Evolutionary conservation across 352 stramenopile species (phyloP).

Genomic region (Phytophthora vignae): DNA sequence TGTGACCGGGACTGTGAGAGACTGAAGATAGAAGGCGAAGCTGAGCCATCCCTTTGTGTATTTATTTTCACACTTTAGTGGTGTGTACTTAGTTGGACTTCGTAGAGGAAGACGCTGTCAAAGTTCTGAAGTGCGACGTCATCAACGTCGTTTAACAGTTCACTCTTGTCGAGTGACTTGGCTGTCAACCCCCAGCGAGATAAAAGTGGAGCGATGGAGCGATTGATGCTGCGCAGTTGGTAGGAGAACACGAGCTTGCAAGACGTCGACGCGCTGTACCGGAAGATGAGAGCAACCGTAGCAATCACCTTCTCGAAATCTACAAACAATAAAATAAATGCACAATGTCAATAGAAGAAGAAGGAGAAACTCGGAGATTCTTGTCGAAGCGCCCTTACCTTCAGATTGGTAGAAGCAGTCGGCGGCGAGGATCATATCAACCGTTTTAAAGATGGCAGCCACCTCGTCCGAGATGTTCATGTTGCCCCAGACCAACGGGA

Average conservation of each 20-base stretch:
- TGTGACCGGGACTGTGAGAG: conserved; percentile 42
- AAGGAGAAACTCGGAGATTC: background rate
- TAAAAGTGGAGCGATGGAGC: conserved; percentile 63
- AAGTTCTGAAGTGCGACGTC: conserved; percentile 22
- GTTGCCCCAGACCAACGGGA: conserved; percentile 61
- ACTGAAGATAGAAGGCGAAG: conserved; percentile 73
- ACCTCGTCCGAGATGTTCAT: conserved; percentile 41
- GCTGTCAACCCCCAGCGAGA: conserved; percentile 57
- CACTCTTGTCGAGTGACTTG: conserved; percentile 38
- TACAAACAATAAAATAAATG: conserved; percentile 23
- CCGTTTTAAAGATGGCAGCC: conserved; percentile 34
- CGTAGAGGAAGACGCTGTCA: conserved; percentile 69
- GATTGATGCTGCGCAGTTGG: conserved; percentile 73
- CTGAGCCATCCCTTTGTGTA: conserved; percentile 59
- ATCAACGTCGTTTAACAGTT: conserved; percentile 30
- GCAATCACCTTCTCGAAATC: conserved; percentile 78
- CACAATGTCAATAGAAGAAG: background rate
- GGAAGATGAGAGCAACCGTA: conserved; percentile 72
- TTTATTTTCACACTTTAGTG: background rate
- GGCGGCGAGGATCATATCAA: conserved; percentile 64
- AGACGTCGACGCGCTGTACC: conserved; percentile 37
- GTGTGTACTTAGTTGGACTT: conserved; percentile 35
- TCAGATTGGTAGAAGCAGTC: conserved; percentile 80
- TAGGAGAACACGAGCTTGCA: conserved; percentile 70
- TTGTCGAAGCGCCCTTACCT: conserved; percentile 39